These are phyloP conservation scores for Solanum piurae DNA, from an alignment of 257 asterid genomes.

Conservation along the genomic window DNA sequence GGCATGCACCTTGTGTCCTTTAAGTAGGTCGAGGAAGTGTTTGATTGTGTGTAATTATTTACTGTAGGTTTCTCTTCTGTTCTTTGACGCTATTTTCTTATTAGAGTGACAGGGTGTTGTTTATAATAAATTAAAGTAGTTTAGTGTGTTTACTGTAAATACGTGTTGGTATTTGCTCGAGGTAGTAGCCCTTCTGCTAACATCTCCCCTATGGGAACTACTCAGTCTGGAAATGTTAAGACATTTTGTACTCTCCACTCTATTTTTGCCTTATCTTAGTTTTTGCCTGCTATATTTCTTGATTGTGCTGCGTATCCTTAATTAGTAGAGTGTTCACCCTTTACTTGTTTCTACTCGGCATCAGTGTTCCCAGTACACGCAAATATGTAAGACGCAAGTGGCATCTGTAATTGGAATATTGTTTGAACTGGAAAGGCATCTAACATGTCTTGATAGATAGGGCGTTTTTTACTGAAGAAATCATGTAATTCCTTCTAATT, in stretches of 20 bases:
- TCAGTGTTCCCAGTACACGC: background rate
- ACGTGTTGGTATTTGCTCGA: background rate
- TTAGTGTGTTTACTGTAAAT: background rate
- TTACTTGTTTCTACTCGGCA: background rate
- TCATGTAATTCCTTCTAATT: background rate
- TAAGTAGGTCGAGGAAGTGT: slow-evolving; percentile 24
- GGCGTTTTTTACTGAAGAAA: background rate
- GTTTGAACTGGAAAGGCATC: background rate
- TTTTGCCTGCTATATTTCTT: background rate
- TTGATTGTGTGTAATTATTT: slow-evolving; percentile 40
- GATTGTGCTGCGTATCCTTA: background rate
- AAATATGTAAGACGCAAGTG: background rate
- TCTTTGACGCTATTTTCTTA: background rate
- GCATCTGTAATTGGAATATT: background rate
- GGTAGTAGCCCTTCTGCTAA: background rate
- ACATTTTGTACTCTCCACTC: background rate
- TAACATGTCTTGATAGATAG: background rate
- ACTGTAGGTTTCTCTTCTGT: slow-evolving; percentile 6
- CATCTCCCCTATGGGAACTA: background rate
- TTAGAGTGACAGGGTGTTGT: background rate
- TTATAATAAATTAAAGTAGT: background rate
- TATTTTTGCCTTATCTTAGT: background rate
- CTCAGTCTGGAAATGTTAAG: background rate
- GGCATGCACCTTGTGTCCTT: slow-evolving; percentile 18
- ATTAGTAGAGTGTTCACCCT: background rate